These are phyloP conservation scores for Liquidambar formosana DNA, from an alignment of 164 flowering plant species.

Conservation along the genomic window DNA sequence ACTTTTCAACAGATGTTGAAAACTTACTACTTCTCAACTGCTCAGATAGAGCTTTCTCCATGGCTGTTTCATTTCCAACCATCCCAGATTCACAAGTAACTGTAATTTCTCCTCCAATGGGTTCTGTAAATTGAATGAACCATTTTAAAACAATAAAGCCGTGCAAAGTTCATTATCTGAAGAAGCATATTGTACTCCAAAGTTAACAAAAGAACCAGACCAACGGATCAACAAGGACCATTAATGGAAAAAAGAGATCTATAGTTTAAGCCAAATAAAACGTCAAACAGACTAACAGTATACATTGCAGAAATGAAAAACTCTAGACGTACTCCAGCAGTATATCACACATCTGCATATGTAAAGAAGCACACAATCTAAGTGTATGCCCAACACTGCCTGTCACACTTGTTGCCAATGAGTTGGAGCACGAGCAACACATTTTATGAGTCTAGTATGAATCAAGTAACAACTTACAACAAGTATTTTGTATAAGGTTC, in stretches of 20 bases:
- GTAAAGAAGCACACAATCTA: too few species aligned
- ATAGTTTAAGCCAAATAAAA: background rate
- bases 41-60: slow-evolving; percentile 68
- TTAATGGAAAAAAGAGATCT: background rate
- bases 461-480: too few species aligned
- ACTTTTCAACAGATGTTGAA: slow-evolving; percentile 34
- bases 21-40: slow-evolving; percentile 62
- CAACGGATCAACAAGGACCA: background rate
- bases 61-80: slow-evolving; percentile 41
- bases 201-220: background rate
- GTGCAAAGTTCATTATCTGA: background rate
- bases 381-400: too few species aligned
- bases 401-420: too few species aligned
- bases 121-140: slow-evolving; percentile 48
- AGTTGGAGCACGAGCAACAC: too few species aligned
- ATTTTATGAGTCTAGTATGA: too few species aligned
- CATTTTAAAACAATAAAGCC: background rate
- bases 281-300: too few species aligned
- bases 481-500: too few species aligned
- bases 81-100: slow-evolving; percentile 56
- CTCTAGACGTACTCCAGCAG: too few species aligned
- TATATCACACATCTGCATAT: too few species aligned
- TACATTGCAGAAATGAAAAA: too few species aligned
- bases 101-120: slow-evolving; percentile 90
- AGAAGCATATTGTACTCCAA: background rate